These are phyloP conservation scores for Laburnicola sp. DNA, from an alignment of 2,329 filamentous ascomycete species.

Conservation along the genomic window DNA sequence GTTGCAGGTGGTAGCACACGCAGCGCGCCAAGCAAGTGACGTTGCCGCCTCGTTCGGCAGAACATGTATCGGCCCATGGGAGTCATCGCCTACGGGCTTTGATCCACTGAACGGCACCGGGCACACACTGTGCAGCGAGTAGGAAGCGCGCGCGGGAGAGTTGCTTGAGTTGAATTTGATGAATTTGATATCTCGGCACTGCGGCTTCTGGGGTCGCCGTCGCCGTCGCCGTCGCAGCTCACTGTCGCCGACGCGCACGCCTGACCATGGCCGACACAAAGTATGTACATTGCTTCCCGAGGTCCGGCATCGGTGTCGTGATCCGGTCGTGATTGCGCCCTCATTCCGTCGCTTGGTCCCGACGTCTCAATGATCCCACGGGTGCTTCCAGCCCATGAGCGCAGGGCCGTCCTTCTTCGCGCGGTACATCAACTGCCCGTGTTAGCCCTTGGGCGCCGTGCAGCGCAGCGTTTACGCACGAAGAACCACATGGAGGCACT, in stretches of 20 bases:
- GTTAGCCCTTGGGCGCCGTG: conserved; percentile 23
- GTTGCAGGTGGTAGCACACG: too few species aligned
- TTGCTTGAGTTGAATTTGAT: not conserved
- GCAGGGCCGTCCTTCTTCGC: conserved; percentile 95
- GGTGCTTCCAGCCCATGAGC: conserved; percentile 90
- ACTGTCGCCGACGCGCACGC: not conserved
- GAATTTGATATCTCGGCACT: conserved; percentile 22
- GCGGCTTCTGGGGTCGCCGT: not conserved
- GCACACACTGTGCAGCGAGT: not conserved
- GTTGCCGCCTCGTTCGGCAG: too few species aligned
- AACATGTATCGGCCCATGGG: too few species aligned
- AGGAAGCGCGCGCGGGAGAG: too few species aligned
- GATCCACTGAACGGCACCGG: not conserved
- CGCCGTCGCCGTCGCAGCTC: not conserved
- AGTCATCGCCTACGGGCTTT: too few species aligned
- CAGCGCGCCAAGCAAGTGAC: too few species aligned
- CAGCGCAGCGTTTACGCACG: conserved; percentile 59
- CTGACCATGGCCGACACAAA: not conserved
- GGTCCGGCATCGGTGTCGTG: not conserved
- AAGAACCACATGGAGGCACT: conserved; percentile 99
- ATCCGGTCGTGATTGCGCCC: not conserved
- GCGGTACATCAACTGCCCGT: conserved; percentile 81
- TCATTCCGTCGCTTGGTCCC: not conserved
- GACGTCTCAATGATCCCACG: conserved; percentile 42
- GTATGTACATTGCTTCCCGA: not conserved